phyloP scores from a whole-genome alignment of 129 eudicot species.

The Artemisia argyi region DNA sequence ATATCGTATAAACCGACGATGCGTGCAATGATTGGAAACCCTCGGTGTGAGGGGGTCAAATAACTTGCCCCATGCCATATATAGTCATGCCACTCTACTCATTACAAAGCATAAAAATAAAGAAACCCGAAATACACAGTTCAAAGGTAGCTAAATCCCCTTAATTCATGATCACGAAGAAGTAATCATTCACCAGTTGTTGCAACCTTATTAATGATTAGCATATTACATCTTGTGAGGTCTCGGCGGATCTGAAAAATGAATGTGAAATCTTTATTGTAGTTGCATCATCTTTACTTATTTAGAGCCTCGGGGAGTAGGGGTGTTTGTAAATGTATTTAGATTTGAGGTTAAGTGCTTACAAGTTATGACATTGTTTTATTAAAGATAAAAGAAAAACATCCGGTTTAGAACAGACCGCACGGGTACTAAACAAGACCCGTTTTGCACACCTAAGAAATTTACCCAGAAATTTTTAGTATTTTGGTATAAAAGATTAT shows the following conservation, averaged over 20 bases:
- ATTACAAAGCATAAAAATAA: no score
- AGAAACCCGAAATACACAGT: neutral
- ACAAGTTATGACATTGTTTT: no score
- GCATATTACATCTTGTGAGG: constrained; percentile 15
- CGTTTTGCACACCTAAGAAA: no score
- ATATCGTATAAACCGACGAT: no score
- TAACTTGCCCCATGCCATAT: no score
- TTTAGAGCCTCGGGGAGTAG: neutral
- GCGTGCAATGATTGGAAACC: no score
- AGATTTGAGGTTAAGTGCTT: neutral
- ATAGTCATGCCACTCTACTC: no score
- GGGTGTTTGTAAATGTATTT: neutral
- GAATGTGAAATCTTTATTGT: constrained; percentile 10
- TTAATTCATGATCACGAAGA: neutral
- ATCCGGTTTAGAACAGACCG: no score
- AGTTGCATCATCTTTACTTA: constrained; percentile 3
- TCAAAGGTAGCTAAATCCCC: neutral
- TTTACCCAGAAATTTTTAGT: neutral
- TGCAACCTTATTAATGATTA: neutral
- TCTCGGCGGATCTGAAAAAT: constrained; percentile 10
- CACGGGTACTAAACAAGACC: no score
- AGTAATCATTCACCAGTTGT: neutral
- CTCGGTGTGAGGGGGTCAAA: no score
- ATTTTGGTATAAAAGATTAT: neutral
- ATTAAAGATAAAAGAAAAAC: no score